Evolutionary conservation across 345 rosid genomes (phyloP), one percentile per base, ranked within the genome.

Genomic region (Rhizophora mangle): DNA sequence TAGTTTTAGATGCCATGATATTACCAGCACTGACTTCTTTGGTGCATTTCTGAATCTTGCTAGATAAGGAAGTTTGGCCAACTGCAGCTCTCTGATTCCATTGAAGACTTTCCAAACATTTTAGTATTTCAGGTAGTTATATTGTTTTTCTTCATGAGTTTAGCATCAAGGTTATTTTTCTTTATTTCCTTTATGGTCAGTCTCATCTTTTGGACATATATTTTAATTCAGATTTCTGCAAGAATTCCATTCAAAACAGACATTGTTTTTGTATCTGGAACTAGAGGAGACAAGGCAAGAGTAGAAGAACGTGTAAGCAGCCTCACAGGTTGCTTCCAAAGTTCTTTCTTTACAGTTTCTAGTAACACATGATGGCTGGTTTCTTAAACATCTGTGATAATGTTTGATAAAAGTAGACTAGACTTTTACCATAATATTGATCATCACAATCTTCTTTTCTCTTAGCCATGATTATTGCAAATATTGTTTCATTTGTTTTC

Each of bases 61-160:
- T 74, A 95, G 97, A 80, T 78, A 32, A 76, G 62, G 29, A 80
- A 77, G 65, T 79, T 68, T 79, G 83, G 82, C 60, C 75, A 60
- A 32, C 78, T 92, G 67, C 86, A 86, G 78, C 87, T 95, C 51
- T 79, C 96, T 69, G 89, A 95, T 73, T 76, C 86, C 22, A 72
- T 79, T 15, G 81, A 83, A 73, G 79, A 68, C 68, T 88, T 85
- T 73, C 71, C 97, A 20, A 92, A 78, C 74, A 74, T 87, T 49
- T 76, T 87, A 83, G 88, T 88, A 76, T 89, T 88, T 76, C 98
- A 94, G 96, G 98, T 88, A 79, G 60, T 39, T 46, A 34, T 36
- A 32, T 37, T 63, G 49, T 52, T n/a, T n/a, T 65, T 79, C 64
- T 57, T 67, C 20, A 51, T 34, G 65, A 66, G 74, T 39, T 68